These are phyloP conservation scores for Bryum argenteum DNA, from an alignment of 225 moss, liverwort and hornwort species.

Conservation along the genomic window DNA sequence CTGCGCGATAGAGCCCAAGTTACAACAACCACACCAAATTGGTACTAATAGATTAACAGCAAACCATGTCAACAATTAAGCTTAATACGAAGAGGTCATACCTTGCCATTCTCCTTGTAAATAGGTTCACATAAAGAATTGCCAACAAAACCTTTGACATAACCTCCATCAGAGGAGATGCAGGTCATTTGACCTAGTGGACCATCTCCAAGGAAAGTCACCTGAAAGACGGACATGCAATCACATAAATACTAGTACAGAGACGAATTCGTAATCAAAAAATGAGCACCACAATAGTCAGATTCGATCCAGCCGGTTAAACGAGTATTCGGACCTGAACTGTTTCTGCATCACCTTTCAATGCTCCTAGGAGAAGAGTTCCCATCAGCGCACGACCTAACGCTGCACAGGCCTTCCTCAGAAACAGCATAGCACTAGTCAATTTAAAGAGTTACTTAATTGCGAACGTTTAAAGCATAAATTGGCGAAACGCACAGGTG, in stretches of 20 bases:
- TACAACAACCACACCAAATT: conserved; percentile 14
- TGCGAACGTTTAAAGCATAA: conserved; percentile 5
- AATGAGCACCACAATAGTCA: neutral
- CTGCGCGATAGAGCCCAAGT: conserved; percentile 4
- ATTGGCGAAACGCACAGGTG: neutral
- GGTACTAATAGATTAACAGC: neutral
- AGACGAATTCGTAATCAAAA: neutral
- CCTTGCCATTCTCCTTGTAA: conserved; percentile 79
- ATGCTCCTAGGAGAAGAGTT: conserved; percentile 85
- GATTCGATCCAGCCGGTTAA: conserved; percentile 2
- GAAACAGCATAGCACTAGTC: conserved; percentile 32
- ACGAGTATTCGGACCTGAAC: conserved; percentile 64
- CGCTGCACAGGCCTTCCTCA: conserved; percentile 88
- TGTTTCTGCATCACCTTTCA: conserved; percentile 89
- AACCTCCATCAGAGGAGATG: conserved; percentile 62
- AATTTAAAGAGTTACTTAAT: conserved; percentile 12
- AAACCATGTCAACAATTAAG: conserved; percentile 4
- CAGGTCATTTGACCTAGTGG: conserved; percentile 95
- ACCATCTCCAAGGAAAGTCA: conserved; percentile 87
- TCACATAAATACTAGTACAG: conserved; percentile 3
- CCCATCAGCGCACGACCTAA: conserved; percentile 92
- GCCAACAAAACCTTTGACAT: conserved; percentile 95
- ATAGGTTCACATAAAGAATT: conserved; percentile 79
- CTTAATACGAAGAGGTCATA: conserved; percentile 28
- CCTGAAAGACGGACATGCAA: conserved; percentile 48